Conservation (phyloP, 1,284 basidiomycete genomes). For the Apiotrichum veenhuisii region DNA sequence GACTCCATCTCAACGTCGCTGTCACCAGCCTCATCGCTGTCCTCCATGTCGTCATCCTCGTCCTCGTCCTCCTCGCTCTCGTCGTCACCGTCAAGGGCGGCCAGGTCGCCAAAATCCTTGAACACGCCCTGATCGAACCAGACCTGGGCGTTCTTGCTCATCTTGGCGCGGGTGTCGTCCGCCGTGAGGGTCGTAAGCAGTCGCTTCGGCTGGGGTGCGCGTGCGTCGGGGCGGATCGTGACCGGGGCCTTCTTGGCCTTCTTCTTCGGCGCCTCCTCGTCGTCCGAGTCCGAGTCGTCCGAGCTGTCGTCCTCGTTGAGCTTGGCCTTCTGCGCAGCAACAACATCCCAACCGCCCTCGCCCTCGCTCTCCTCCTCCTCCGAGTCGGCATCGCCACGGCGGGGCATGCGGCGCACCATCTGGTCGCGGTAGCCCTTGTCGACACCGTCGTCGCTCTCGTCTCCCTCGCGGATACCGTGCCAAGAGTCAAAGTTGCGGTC, state of each 20-base stretch:
- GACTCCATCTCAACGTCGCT: conserved; percentile 40
- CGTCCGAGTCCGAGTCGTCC: conserved; percentile 37
- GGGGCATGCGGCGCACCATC: conserved; percentile 26
- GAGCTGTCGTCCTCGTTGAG: conserved; percentile 56
- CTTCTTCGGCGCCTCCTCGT: conserved; percentile 23
- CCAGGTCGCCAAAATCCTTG: conserved; percentile 63
- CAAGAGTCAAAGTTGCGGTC: conserved; percentile 69
- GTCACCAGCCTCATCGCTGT: conserved; percentile 50
- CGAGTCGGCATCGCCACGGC: conserved; percentile 50
- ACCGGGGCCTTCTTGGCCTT: conserved; percentile 21
- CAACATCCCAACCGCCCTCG: conserved; percentile 70
- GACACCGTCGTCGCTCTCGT: conserved; percentile 45
- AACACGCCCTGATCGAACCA: conserved; percentile 98
- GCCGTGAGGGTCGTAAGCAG: conserved; percentile 41
- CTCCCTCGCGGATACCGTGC: conserved; percentile 61
- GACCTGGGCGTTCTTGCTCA: conserved; percentile 58
- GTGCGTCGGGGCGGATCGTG: conserved; percentile 9
- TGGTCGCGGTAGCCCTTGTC: conserved; percentile 37
- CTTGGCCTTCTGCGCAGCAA: conserved; percentile 61
- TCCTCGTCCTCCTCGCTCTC: conserved; percentile 53
- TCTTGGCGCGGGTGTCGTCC: conserved; percentile 39
- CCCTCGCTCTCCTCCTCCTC: conserved; percentile 56
- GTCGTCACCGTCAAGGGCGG: conserved; percentile 53
- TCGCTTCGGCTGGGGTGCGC: conserved; percentile 40
- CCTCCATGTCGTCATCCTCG: conserved; percentile 40